These are phyloP conservation scores for Protostelium mycophagum DNA, from an alignment of 78 protist species.

Conservation along the genomic window DNA sequence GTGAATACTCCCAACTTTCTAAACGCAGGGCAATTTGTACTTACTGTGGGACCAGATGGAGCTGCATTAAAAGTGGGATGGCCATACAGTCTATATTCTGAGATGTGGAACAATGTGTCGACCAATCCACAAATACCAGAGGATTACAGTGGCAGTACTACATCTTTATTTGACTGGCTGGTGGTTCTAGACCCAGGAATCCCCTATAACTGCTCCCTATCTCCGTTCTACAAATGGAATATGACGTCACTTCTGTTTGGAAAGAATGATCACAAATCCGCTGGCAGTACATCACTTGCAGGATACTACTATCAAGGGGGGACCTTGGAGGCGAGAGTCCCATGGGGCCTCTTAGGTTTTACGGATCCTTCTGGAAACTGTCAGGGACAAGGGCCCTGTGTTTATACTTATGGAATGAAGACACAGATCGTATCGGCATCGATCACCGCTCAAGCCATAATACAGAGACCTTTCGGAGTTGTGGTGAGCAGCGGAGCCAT, in stretches of 20 bases:
- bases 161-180: background rate
- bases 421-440: background rate
- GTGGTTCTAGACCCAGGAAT: background rate
- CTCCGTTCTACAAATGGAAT: background rate
- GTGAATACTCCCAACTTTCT: background rate
- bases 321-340: background rate
- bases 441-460: background rate
- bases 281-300: background rate
- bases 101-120: background rate
- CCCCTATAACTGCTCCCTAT: background rate
- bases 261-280: background rate
- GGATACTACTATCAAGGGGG: background rate
- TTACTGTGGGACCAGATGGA: background rate
- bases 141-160: too few relatives aligned
- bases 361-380: background rate
- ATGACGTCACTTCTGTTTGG: background rate
- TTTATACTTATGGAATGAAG: background rate
- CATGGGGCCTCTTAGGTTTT: background rate
- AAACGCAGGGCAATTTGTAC: background rate
- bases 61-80: background rate
- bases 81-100: background rate
- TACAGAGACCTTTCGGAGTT: background rate
- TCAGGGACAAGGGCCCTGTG: background rate
- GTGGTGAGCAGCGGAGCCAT: background rate
- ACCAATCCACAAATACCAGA: background rate